Evolutionary conservation across 345 rosid species (phyloP).

Genomic region (Eucalyptus regnans): DNA sequence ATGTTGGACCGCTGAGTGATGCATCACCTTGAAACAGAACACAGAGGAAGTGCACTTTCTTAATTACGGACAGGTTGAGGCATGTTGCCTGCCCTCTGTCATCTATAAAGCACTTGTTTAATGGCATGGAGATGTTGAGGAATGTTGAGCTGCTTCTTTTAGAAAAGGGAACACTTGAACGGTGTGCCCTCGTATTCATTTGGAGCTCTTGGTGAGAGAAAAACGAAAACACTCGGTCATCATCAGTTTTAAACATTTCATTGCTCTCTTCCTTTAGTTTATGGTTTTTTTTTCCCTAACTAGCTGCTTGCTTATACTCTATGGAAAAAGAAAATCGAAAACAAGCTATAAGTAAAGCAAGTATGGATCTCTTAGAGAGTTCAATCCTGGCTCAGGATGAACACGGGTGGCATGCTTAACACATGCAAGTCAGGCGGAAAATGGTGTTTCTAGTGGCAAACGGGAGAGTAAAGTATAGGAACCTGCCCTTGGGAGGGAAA

Average conservation of each 20-base stretch:
- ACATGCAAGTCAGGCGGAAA: background rate
- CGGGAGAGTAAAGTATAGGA: background rate
- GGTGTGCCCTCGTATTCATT: background rate
- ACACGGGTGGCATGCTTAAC: background rate
- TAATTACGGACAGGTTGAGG: background rate
- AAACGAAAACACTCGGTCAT: background rate
- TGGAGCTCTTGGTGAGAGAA: background rate
- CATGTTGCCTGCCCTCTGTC: background rate
- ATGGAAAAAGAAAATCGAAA: background rate
- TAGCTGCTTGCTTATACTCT: background rate
- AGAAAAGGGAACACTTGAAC: background rate
- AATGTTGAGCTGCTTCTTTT: background rate
- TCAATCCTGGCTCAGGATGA: background rate
- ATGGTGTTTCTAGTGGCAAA: background rate
- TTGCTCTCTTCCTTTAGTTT: background rate
- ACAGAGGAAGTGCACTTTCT: background rate
- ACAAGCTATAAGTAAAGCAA: background rate
- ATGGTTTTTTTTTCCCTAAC: background rate
- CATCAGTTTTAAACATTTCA: background rate
- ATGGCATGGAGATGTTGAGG: background rate
- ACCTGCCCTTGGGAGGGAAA: background rate
- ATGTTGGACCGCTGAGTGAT: background rate
- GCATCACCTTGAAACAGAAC: background rate
- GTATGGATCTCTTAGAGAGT: background rate
- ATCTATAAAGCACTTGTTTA: background rate